Conservation (phyloP, 305 asterid species). For the Andrographis paniculata region DNA sequence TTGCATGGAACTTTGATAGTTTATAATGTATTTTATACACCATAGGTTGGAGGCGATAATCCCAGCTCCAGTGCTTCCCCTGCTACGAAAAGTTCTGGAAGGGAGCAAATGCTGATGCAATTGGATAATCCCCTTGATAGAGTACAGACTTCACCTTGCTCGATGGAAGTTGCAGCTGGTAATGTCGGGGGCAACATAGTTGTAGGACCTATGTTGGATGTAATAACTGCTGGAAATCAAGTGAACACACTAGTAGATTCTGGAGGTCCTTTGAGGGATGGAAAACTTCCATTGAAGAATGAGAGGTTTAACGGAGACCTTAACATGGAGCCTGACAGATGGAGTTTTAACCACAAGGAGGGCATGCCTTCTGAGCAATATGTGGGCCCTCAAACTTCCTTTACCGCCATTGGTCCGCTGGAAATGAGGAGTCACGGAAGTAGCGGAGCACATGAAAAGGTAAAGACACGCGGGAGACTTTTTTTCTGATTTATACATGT, state of each 20-base stretch:
- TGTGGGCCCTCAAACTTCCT: conserved; percentile 19
- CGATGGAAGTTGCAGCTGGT: conserved; percentile 19
- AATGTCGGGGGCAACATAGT: conserved; percentile 21
- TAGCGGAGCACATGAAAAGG: conserved; percentile 26
- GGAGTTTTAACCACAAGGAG: conserved; percentile 27
- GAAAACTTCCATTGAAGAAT: conserved; percentile 26
- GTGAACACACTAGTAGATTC: conserved; percentile 18
- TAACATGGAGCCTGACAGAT: conserved; percentile 23
- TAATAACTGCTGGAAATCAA: conserved; percentile 22
- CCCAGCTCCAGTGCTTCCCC: conserved; percentile 20
- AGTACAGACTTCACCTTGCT: conserved; percentile 23
- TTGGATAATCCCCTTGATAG: conserved; percentile 25
- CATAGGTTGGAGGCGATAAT: conserved; percentile 36
- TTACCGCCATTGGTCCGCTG: conserved; percentile 24
- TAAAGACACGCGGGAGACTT: conserved; percentile 20
- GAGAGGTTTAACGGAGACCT: conserved; percentile 26
- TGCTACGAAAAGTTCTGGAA: conserved; percentile 8
- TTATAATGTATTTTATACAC: conserved; percentile 12
- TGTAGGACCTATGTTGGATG: conserved; percentile 25
- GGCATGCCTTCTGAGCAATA: conserved; percentile 16
- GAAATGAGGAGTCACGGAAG: conserved; percentile 20
- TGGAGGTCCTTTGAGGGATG: conserved; percentile 23
- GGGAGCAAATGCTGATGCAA: conserved; percentile 25
- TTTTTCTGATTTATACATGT: conserved; percentile 20
- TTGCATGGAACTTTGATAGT: conserved; percentile 17